phyloP scores from a whole-genome alignment of 2,329 filamentous ascomycete genomes.

The Colletotrichum tamarilloi region DNA sequence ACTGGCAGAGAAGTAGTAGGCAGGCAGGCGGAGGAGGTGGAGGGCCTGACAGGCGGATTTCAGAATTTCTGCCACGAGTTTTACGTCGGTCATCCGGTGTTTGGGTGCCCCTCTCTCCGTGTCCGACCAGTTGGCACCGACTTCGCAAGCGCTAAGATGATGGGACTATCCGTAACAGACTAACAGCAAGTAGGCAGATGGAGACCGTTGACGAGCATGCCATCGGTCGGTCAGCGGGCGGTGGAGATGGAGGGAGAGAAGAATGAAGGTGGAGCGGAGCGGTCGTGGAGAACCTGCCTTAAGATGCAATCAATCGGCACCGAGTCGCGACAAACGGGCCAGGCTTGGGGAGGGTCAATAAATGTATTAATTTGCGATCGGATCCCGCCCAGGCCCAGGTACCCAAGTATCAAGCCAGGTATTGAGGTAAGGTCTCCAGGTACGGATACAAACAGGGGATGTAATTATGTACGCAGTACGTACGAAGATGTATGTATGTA shows the following conservation, averaged over 20 bases:
- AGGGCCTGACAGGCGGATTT: slow-evolving; percentile 1
- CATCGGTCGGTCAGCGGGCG: slow-evolving; percentile 13
- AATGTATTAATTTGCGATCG: background rate
- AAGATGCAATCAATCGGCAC: background rate
- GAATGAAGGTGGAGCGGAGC: background rate
- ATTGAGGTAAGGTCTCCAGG: background rate
- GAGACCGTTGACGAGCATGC: slow-evolving; percentile 17
- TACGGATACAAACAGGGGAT: background rate
- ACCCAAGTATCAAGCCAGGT: background rate
- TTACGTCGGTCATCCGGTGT: slow-evolving; percentile 31
- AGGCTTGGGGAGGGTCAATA: background rate
- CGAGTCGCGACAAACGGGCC: background rate
- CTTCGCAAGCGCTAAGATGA: slow-evolving; percentile 32
- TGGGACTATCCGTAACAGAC: background rate
- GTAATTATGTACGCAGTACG: background rate
- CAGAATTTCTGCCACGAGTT: slow-evolving; percentile 31
- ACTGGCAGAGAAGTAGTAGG: background rate
- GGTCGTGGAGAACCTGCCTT: slow-evolving; percentile 17
- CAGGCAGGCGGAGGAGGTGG: background rate
- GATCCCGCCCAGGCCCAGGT: background rate
- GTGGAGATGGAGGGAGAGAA: slow-evolving; percentile 6
- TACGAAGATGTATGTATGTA: too few relatives aligned
- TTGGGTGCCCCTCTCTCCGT: slow-evolving; percentile 30
- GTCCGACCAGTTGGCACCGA: slow-evolving; percentile 26
- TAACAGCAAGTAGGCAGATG: background rate